Evolutionary conservation across 192 early-diverging fungal genomes (phyloP), one percentile per base, ranked within the genome.

Genomic region (Coemansia sp.): DNA sequence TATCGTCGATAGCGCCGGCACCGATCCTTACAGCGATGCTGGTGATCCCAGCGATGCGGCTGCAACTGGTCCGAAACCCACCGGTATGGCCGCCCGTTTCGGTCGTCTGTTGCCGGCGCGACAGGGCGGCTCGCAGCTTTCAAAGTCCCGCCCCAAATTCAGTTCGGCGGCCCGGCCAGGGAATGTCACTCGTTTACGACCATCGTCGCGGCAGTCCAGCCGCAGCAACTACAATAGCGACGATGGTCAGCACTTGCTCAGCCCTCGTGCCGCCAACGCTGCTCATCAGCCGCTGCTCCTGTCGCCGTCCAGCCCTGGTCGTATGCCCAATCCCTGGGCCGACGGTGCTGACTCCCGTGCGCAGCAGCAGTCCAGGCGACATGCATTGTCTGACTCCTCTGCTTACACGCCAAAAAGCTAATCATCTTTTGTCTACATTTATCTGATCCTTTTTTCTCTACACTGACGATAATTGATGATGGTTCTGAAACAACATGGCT

Each of bases 201-300:
- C 75, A 30, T 79, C 75, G 9, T 79, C 75, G 34, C 75, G 75
- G 44, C 70, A 79, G 57, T 79, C 75, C 10, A 78, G 50, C 30
- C 70, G 66, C 50, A 55, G 57, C 33, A 68, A 59, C 58, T 60
- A 75, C 40, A 59, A 55, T 17, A 62, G 67, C 53, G 75, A 73
- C 23, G 75, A 79, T 22, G 67, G 70, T 2, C 20, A 57, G 25
- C 52, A 58, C n/a, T 45, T 61, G 42, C 52, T 42, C 54, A 28
- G 52, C 30, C 30, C 52, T 13, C 27, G 52, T 20, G 10, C 45
- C 1, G 45, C 22, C 52, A 15, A 54, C n/a, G 10, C 45, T 1
- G 45, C 22, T 30, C 1, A 54, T 8, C 62, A 40, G 57, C 64
- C 37, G 1, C 45, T 72, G 59, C 30, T 72, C 28, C 59, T 64